Evolutionary conservation across 106 monocot species (phyloP).

Genomic region (Dioscorea dumetorum): DNA sequence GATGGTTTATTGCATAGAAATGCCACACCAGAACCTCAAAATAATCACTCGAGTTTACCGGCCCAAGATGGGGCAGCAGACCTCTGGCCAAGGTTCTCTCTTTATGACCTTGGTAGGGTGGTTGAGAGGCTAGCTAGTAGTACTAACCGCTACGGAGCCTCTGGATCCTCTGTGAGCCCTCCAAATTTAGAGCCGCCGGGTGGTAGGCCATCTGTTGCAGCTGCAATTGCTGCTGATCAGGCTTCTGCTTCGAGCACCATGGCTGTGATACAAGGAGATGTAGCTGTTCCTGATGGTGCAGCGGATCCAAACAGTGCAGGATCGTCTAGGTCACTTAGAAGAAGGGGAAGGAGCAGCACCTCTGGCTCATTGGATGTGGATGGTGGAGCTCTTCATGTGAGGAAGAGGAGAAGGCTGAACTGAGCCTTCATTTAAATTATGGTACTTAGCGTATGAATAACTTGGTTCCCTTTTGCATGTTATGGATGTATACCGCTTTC

Average conservation of each 20-base stretch:
- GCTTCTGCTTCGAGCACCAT: conserved; percentile 77
- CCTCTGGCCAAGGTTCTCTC: conserved; percentile 25
- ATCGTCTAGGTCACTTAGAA: conserved; percentile 59
- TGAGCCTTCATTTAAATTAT: conserved; percentile 9
- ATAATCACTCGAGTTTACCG: conserved; percentile 14
- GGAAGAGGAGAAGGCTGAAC: conserved; percentile 69
- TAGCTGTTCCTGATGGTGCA: conserved; percentile 18
- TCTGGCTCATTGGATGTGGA: conserved; percentile 50
- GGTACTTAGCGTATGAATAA: background rate
- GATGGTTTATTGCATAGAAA: conserved; percentile 16
- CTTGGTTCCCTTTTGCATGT: background rate
- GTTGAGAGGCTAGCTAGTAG: conserved; percentile 35
- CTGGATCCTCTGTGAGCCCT: conserved; percentile 33
- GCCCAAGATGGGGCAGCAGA: conserved; percentile 26
- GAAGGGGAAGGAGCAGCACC: conserved; percentile 39
- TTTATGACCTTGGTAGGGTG: conserved; percentile 46
- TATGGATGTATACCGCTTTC: background rate
- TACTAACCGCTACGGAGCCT: conserved; percentile 17
- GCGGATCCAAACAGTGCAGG: conserved; percentile 63
- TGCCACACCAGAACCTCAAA: conserved; percentile 12
- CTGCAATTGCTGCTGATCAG: conserved; percentile 43
- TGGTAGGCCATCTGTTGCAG: conserved; percentile 18
- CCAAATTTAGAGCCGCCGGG: conserved; percentile 17
- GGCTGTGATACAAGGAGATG: conserved; percentile 74
- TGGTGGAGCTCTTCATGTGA: conserved; percentile 37